phyloP scores from a whole-genome alignment of 371 early-diverging fungal genomes.

The Blyttiomyces sp. region DNA sequence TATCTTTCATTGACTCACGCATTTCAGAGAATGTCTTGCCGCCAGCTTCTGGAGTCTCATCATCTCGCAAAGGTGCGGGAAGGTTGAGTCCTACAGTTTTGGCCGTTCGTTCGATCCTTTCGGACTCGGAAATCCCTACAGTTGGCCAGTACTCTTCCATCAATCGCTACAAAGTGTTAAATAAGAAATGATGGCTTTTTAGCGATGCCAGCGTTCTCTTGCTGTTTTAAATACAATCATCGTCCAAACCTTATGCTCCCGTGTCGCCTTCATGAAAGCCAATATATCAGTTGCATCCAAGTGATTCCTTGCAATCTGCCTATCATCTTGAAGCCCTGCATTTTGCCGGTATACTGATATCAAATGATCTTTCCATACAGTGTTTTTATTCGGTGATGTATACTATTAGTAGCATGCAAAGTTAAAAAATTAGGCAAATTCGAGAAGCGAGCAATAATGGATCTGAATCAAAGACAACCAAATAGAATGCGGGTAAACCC shows the following conservation, averaged over 20 bases:
- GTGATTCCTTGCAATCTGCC: not conserved
- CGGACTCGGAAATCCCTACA: not conserved
- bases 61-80: slow-evolving; percentile 5
- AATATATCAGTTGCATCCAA: slow-evolving; percentile 5
- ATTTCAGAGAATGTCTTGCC: too few relatives aligned
- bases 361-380: not conserved
- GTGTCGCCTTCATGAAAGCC: slow-evolving; percentile 1
- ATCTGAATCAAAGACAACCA: not conserved
- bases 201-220: not conserved
- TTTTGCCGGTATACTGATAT: slow-evolving; percentile 9
- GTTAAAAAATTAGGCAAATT: not conserved
- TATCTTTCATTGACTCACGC: too few relatives aligned
- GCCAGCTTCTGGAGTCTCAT: slow-evolving; percentile 15
- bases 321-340: not conserved
- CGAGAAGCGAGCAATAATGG: not conserved
- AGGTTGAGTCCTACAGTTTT: slow-evolving; percentile 10
- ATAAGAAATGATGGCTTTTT: not conserved
- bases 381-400: slow-evolving; percentile 6
- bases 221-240: too few relatives aligned
- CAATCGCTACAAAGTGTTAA: slow-evolving; percentile 5
- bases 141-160: slow-evolving; percentile 16
- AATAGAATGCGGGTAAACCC: not conserved
- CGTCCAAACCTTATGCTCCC: slow-evolving; percentile 10
- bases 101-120: slow-evolving; percentile 14
- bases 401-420: not conserved